Conservation (phyloP, 2,329 filamentous ascomycete species). For the Raffaelea arxii region DNA sequence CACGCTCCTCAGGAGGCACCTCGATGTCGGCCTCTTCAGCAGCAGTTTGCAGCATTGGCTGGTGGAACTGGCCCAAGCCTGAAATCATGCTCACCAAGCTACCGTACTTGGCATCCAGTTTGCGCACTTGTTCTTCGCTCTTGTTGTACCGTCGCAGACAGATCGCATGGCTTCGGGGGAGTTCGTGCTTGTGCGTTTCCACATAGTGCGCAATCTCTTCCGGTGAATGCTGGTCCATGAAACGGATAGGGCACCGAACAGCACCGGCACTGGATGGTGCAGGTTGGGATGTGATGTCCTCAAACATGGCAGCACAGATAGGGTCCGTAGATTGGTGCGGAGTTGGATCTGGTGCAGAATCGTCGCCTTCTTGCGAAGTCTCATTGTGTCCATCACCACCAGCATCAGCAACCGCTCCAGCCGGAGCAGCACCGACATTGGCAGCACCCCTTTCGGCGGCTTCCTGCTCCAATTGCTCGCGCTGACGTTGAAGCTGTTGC, state of each 20-base stretch:
- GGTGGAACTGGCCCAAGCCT: constrained; percentile 77
- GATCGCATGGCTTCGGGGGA: constrained; percentile 86
- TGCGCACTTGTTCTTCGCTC: constrained; percentile 74
- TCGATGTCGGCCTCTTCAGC: constrained; percentile 19
- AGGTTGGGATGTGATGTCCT: constrained; percentile 46
- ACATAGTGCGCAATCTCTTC: constrained; percentile 92
- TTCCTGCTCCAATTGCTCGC: constrained; percentile 9
- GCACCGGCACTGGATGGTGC: constrained; percentile 39
- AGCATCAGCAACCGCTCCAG: constrained; percentile 12
- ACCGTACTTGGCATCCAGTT: constrained; percentile 90
- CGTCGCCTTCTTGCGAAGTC: constrained; percentile 6
- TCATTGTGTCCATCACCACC: constrained; percentile 5
- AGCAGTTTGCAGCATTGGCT: constrained; percentile 61
- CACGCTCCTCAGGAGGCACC: constrained; percentile 7
- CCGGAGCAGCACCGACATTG: constrained; percentile 15
- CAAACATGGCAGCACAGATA: constrained; percentile 55
- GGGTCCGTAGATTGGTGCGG: constrained; percentile 46
- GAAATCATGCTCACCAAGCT: constrained; percentile 91
- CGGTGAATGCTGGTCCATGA: constrained; percentile 81
- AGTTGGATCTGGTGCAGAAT: constrained; percentile 23
- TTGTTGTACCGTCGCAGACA: constrained; percentile 85
- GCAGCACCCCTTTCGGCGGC: background rate
- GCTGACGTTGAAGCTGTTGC: background rate
- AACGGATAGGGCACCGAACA: constrained; percentile 78
- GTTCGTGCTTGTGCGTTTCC: constrained; percentile 88